Evolutionary conservation across 208 protist species (phyloP).

Genomic region (Leishmania lainsoni): DNA sequence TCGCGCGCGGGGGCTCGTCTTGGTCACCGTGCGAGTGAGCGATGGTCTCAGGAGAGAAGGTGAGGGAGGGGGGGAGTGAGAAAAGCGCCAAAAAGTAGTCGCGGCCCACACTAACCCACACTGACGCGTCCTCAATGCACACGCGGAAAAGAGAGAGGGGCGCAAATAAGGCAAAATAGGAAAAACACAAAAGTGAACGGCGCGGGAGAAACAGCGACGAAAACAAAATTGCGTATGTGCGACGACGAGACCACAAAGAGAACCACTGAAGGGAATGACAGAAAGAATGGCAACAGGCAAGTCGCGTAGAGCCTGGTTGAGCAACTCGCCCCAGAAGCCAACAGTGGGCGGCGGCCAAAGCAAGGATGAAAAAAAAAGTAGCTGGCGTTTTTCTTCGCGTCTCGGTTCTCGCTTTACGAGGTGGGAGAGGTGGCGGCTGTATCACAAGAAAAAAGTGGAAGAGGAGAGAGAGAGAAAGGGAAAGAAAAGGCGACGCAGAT

Average conservation of each 20-base stretch:
- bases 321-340: too few relatives aligned
- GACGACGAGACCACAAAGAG: too few relatives aligned
- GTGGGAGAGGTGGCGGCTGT: neutral
- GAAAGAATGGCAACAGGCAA: too few relatives aligned
- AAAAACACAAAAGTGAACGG: too few relatives aligned
- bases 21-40: neutral
- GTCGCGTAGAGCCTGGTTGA: too few relatives aligned
- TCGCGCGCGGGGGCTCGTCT: neutral
- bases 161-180: neutral
- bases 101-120: neutral
- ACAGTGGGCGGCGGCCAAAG: too few relatives aligned
- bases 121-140: neutral
- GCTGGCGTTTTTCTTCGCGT: too few relatives aligned
- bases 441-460: neutral
- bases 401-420: too few relatives aligned
- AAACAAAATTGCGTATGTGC: too few relatives aligned
- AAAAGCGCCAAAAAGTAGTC: neutral
- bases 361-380: too few relatives aligned
- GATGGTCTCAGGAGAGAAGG: neutral
- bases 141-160: neutral
- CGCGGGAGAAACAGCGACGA: too few relatives aligned
- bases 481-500: neutral
- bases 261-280: too few relatives aligned
- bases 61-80: neutral
- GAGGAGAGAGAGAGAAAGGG: neutral